Conservation (phyloP, 2,329 filamentous ascomycete genomes). For the Pseudocercospora fijiensis region DNA sequence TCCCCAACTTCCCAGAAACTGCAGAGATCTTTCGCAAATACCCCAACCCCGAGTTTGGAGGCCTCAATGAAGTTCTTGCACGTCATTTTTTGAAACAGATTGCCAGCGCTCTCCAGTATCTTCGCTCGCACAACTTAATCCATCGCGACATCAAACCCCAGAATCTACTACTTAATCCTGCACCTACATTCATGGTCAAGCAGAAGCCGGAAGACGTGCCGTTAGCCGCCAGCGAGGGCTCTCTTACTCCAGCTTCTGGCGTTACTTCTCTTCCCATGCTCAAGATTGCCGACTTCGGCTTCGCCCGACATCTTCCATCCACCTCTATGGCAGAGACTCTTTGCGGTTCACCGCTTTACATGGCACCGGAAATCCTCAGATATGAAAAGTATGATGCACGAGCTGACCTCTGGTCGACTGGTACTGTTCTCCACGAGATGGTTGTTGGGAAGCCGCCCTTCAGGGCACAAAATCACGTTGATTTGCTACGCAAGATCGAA, state of each 20-base stretch:
- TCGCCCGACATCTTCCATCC: conserved; percentile 84
- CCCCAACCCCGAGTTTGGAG: conserved; percentile 75
- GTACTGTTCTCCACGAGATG: conserved; percentile 95
- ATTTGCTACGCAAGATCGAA: conserved; percentile 88
- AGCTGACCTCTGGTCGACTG: conserved; percentile 95
- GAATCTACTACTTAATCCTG: conserved; percentile 86
- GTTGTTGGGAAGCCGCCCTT: conserved; percentile 87
- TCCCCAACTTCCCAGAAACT: conserved; percentile 76
- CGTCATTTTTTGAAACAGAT: conserved; percentile 96
- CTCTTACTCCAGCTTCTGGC: conserved; percentile 76
- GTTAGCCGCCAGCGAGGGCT: conserved; percentile 76
- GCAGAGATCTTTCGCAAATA: conserved; percentile 92
- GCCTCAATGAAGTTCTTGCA: conserved; percentile 94
- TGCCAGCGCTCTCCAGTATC: conserved; percentile 83
- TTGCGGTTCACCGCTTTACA: conserved; percentile 94
- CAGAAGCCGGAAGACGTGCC: conserved; percentile 62
- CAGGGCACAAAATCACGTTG: conserved; percentile 88
- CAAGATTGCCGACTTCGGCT: conserved; percentile 98
- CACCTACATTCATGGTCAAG: conserved; percentile 66
- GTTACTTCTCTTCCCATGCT: conserved; percentile 87
- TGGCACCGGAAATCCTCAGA: conserved; percentile 95
- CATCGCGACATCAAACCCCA: conserved; percentile 98
- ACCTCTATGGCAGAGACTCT: conserved; percentile 93
- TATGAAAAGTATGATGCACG: conserved; percentile 98
- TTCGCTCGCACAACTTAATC: conserved; percentile 80